These are phyloP conservation scores for Lanzia echinophila DNA, from an alignment of 2,329 filamentous ascomycete genomes.

Conservation along the genomic window DNA sequence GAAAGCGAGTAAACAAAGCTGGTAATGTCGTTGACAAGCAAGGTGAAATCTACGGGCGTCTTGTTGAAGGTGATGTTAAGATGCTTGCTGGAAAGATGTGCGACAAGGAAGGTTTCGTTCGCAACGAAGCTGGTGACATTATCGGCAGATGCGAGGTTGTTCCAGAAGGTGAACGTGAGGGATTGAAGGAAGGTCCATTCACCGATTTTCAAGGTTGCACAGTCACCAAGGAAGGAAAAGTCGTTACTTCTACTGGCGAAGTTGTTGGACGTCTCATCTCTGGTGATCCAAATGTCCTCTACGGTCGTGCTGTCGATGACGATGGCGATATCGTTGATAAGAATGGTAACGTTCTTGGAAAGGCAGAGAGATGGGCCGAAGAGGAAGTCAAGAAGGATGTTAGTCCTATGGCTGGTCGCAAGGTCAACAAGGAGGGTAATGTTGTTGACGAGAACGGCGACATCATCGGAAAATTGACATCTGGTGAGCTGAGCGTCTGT, in stretches of 20 bases:
- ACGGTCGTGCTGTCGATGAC: slow-evolving; percentile 69
- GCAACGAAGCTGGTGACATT: slow-evolving; percentile 65
- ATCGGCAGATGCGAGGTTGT: slow-evolving; percentile 63
- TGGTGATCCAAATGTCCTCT: slow-evolving; percentile 65
- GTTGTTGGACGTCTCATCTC: slow-evolving; percentile 65
- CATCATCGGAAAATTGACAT: slow-evolving; percentile 59
- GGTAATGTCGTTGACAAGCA: slow-evolving; percentile 53
- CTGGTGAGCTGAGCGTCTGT: slow-evolving; percentile 58
- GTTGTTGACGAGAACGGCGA: slow-evolving; percentile 54
- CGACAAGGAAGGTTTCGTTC: slow-evolving; percentile 64
- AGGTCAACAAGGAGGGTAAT: slow-evolving; percentile 53
- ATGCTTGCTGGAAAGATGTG: slow-evolving; percentile 62
- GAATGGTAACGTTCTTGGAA: slow-evolving; percentile 55
- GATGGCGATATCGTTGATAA: slow-evolving; percentile 78
- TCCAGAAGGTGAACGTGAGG: slow-evolving; percentile 57
- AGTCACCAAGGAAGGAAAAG: slow-evolving; percentile 62
- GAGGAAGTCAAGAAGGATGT: slow-evolving; percentile 45
- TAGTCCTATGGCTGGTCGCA: slow-evolving; percentile 46
- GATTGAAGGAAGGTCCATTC: slow-evolving; percentile 60
- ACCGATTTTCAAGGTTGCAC: slow-evolving; percentile 58
- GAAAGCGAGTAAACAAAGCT: slow-evolving; percentile 65
- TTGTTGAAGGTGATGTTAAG: slow-evolving; percentile 60
- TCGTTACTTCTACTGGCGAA: slow-evolving; percentile 60
- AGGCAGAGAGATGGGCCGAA: slow-evolving; percentile 55
- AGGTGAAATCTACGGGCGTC: slow-evolving; percentile 54